Evolutionary conservation across 768 basidiomycete species (phyloP), one percentile per base, ranked within the genome.

Genomic region (Candolleomyces eurysporus): DNA sequence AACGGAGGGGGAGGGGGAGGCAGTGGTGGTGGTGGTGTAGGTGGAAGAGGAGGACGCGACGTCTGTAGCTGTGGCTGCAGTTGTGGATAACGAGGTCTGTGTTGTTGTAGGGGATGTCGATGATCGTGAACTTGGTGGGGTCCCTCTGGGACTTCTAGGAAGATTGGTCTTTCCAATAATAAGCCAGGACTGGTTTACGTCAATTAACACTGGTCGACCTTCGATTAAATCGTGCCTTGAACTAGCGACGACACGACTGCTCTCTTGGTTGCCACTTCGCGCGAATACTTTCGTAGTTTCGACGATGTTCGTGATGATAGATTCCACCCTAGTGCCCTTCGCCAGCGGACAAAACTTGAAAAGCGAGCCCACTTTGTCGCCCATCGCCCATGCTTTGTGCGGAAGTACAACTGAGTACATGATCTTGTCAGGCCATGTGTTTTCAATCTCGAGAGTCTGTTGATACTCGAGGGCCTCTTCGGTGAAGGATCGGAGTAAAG

Each of bases 381-480:
- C 96, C 0, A 89, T 91, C 0, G 94, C 92, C 87, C 91, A 98
- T 0, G 96, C 96, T 70, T 96, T 96, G 81, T 96, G 94, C 0
- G 96, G 96, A 36, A 98, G 75, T 78, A 94, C 91, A 69, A 94
- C 85, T 5, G 90, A 88, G 73, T 96, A 98, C 95, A 96, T 96
- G 75, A 97, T 78, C 77, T 98, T 98, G 21, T 90, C 90, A 0
- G 96, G 95, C 96, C 96, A 98, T 16, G 94, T 95, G 72, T 96
- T 97, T 74, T 97, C 92, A 65, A 93, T 89, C 72, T 98, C 96
- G 61, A 97, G 83, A 2, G 94, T 94, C 71, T 98, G 95, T 68
- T 94, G 96, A 78, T 93, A 98, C 73, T 98, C 96, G 66, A 97
- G 83, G 0, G 96, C 90, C 63, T 95, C 94, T 1, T 85, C 71